Percentiles rank a stretch among this genome's conserved stretches.
These are phyloP conservation scores for Prunella vulgaris DNA, from an alignment of 257 asterid genomes.

Conservation along the genomic window DNA sequence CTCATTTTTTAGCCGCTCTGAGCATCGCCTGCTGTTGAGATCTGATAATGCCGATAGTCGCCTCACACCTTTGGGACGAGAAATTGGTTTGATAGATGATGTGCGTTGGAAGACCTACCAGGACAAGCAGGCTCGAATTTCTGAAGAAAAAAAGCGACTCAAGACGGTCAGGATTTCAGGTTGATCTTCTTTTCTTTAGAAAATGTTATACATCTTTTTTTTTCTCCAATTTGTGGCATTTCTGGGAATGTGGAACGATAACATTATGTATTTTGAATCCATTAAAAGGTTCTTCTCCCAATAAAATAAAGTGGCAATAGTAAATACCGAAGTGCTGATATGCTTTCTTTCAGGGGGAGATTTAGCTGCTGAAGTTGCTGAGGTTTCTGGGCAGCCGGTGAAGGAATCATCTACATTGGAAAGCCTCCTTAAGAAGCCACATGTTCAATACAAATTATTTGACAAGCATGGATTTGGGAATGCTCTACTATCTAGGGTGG, in stretches of 20 bases:
- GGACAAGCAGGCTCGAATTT: slow-evolving; percentile 78
- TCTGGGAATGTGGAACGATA: background rate
- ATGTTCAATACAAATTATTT: slow-evolving; percentile 61
- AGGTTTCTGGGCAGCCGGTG: slow-evolving; percentile 78
- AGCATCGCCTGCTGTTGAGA: slow-evolving; percentile 87
- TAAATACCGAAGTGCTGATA: background rate
- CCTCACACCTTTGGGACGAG: slow-evolving; percentile 90
- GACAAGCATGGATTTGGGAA: slow-evolving; percentile 95
- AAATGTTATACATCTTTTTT: background rate
- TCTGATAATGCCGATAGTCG: slow-evolving; percentile 98
- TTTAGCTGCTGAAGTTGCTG: slow-evolving; percentile 65
- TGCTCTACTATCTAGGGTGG: slow-evolving; percentile 58
- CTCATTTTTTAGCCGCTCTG: slow-evolving; percentile 69
- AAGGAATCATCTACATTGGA: slow-evolving; percentile 79
- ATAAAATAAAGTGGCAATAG: background rate
- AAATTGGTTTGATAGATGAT: slow-evolving; percentile 87
- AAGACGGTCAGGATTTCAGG: slow-evolving; percentile 74
- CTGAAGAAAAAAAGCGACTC: slow-evolving; percentile 80
- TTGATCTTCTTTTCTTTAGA: slow-evolving; percentile 20
- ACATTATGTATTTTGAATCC: background rate
- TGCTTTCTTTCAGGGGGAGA: slow-evolving; percentile 56
- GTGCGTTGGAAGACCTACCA: slow-evolving; percentile 69
- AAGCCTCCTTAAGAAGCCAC: slow-evolving; percentile 95
- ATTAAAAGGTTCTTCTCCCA: background rate
- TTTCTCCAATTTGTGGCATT: background rate